phyloP scores from a whole-genome alignment of 805 yeast species.

The Ogataea wickerhamii region DNA sequence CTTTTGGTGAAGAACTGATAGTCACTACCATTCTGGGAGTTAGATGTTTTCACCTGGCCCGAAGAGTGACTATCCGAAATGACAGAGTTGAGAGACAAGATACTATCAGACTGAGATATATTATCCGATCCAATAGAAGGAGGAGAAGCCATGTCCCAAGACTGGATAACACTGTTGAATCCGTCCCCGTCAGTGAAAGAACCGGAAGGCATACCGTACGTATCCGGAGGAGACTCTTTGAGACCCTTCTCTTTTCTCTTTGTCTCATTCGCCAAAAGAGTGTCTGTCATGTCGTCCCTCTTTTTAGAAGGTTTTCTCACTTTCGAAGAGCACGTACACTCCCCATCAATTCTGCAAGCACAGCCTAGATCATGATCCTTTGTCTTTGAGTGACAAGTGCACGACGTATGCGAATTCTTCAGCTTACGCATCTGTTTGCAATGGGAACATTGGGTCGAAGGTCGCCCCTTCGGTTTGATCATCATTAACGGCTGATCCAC shows the following conservation, averaged over 20 bases:
- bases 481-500: conserved; percentile 84
- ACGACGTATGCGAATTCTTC: conserved; percentile 62
- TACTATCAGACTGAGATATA: conserved; percentile 21
- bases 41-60: not conserved
- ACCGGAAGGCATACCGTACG: not conserved
- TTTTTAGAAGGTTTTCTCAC: conserved; percentile 21
- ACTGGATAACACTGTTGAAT: conserved; percentile 16
- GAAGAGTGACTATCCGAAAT: conserved; percentile 10
- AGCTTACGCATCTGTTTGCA: conserved; percentile 72
- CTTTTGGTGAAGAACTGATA: conserved; percentile 21
- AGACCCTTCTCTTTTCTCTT: conserved; percentile 1
- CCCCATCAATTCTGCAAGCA: conserved; percentile 31
- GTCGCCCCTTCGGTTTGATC: conserved; percentile 97
- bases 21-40: conserved; percentile 3
- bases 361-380: conserved; percentile 28
- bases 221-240: conserved; percentile 4
- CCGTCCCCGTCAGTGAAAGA: conserved; percentile 13
- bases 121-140: conserved; percentile 14
- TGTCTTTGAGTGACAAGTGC: conserved; percentile 62
- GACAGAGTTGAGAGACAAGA: conserved; percentile 20
- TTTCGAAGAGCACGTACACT: conserved; percentile 32
- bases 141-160: conserved; percentile 31
- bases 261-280: not conserved
- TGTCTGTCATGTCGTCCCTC: conserved; percentile 9
- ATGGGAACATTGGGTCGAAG: conserved; percentile 85